Base-by-base conservation (phyloP, 2,329 filamentous ascomycete genomes). In the Neofusicoccum cordaticola region DNA sequence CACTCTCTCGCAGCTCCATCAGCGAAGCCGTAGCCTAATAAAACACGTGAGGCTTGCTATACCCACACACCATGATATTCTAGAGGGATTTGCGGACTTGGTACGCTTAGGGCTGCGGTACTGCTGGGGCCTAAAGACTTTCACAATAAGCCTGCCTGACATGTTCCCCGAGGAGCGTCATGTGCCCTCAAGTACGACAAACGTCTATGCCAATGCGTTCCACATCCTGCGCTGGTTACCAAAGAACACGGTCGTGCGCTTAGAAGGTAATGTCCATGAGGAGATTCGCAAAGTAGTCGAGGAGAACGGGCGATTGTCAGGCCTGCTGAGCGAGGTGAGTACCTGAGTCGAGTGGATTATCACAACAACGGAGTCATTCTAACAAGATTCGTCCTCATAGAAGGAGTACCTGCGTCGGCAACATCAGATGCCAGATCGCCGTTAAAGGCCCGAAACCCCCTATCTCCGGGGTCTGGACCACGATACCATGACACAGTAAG, bases 201-300 rank as follows among this genome's bases (percentile, higher is more conserved):
- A 76, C 27, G 78, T 81, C 7, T 81, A 81, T 64, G 79, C 79
- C 13, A 81, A 81, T 64, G 79, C 79, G 0, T 82, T 82, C 65
- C 79, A 81, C 65, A 81, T 81, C 39, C 68, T 82, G 42, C 67
- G 79, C 13, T 82, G 80, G 79, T 67, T 82, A 65, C 80, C 80
- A 2, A 71, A 75, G 67, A 71, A 73, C n/a, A 80, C 78, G 60
- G 73, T 74, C 56, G 77, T 82, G 4, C 68, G 74, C 31, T 67
- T 82, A 6, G 72, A 78, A 65, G 80, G 79, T 1, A 74, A 74
- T 47, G 76, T 77, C 9, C 75, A 73, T 53, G 71, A 76, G 35
- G 73, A 76, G 67, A 78, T 81, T 13, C 73, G 73, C 66, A 70
- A 68, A 51, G 79, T 82, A 37, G 78, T 81, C 27, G 72, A 72